phyloP scores from a whole-genome alignment of 2,329 filamentous ascomycete genomes.

The Ceratocystis diversiconidia region DNA sequence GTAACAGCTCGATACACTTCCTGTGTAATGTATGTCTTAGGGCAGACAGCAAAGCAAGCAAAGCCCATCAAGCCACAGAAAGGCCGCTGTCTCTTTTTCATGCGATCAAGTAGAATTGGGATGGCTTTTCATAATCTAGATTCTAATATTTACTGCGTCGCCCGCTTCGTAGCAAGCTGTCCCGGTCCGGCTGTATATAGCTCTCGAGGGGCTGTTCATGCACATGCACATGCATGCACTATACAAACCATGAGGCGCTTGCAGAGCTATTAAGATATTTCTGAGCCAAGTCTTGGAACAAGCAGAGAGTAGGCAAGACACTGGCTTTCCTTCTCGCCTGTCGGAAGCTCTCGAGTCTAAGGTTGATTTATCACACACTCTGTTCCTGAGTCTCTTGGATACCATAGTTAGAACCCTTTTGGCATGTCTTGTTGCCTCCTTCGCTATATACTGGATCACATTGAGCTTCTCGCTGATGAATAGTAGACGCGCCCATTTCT shows the following conservation, averaged over 20 bases:
- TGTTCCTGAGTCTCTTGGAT: background rate
- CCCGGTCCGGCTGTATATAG: background rate
- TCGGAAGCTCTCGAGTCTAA: background rate
- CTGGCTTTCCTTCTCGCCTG: background rate
- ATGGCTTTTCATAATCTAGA: background rate
- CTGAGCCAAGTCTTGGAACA: background rate
- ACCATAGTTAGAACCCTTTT: background rate
- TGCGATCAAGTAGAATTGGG: background rate
- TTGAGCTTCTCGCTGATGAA: background rate
- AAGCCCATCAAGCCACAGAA: background rate
- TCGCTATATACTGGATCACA: background rate
- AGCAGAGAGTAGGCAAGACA: background rate
- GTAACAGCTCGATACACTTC: background rate
- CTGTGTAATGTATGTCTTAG: background rate
- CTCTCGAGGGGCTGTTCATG: background rate
- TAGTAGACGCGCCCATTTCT: background rate
- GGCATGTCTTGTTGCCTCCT: background rate
- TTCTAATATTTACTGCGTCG: too few species aligned
- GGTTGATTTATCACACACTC: background rate
- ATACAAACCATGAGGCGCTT: background rate
- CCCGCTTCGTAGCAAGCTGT: background rate
- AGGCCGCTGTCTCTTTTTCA: background rate
- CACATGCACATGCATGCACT: background rate
- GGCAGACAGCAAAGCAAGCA: background rate
- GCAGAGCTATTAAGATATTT: background rate